Conservation (phyloP, 345 rosid species). For the Odontarrhena argentea region DNA sequence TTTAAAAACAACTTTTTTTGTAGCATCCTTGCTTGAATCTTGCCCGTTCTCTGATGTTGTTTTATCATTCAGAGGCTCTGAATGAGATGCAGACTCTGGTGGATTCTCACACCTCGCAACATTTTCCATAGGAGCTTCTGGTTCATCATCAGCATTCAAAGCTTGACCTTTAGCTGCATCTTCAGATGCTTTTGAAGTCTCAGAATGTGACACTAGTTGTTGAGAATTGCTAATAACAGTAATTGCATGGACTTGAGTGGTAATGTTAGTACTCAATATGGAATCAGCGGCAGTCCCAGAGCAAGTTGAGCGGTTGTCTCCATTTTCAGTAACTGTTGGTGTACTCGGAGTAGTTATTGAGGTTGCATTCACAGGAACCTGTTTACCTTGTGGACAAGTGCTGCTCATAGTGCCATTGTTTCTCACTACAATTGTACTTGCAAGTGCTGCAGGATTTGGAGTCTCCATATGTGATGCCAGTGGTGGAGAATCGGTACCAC, state of each 20-base stretch:
- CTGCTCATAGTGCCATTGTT: constrained; percentile 28
- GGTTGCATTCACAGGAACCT: constrained; percentile 10
- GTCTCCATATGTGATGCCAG: constrained; percentile 7
- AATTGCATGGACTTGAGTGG: constrained; percentile 17
- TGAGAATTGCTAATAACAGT: constrained; percentile 12
- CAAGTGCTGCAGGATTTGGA: constrained; percentile 19
- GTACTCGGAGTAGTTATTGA: constrained; percentile 13
- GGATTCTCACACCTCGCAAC: constrained; percentile 25
- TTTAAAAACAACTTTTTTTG: background rate
- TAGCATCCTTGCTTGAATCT: constrained; percentile 25
- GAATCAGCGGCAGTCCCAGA: constrained; percentile 17
- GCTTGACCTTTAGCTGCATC: constrained; percentile 26
- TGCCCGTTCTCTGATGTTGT: background rate
- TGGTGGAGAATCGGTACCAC: constrained; percentile 21
- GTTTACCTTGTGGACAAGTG: constrained; percentile 20
- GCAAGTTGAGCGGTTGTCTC: constrained; percentile 10
- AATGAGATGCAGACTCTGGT: constrained; percentile 22
- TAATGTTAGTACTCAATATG: background rate
- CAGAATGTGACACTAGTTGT: constrained; percentile 7
- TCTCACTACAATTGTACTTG: constrained; percentile 9
- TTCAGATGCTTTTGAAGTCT: constrained; percentile 28
- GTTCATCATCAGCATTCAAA: constrained; percentile 11
- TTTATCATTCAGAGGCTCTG: constrained; percentile 17
- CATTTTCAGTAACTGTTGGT: constrained; percentile 22
- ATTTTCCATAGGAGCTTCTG: constrained; percentile 12